These are phyloP conservation scores for Didymella glomerata DNA, from an alignment of 2,329 filamentous ascomycete genomes.

Conservation along the genomic window DNA sequence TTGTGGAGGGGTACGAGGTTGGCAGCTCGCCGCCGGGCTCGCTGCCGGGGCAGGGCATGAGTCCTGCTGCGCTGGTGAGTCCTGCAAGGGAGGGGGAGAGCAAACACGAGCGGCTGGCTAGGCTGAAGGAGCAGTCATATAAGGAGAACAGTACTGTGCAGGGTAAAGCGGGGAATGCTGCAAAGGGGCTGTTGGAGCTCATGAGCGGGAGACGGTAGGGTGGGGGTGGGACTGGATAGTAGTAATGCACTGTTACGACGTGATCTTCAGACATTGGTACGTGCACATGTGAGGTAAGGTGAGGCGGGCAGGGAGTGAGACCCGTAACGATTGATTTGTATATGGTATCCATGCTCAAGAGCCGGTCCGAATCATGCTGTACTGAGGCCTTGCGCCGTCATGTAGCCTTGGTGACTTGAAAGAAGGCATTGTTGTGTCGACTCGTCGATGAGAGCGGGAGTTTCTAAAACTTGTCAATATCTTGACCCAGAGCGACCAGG, in stretches of 20 bases:
- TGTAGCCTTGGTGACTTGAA: conserved; percentile 1
- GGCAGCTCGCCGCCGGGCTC: conserved; percentile 46
- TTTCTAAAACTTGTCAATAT: conserved; percentile 17
- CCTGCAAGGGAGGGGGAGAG: conserved; percentile 21
- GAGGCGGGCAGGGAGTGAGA: neutral
- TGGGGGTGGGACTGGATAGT: neutral
- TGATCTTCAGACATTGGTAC: neutral
- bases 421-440: conserved; percentile 5
- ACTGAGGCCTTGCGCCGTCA: conserved; percentile 10
- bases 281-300: conserved; percentile 4
- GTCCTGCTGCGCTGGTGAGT: conserved; percentile 10
- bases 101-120: conserved; percentile 35
- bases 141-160: conserved; percentile 53
- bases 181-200: conserved; percentile 62
- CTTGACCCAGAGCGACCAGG: neutral
- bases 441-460: neutral
- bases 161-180: conserved; percentile 58
- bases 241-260: conserved; percentile 18
- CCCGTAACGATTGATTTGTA: conserved; percentile 16
- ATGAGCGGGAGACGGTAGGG: conserved; percentile 40
- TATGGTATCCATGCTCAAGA: conserved; percentile 6
- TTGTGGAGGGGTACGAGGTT: conserved; percentile 40
- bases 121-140: conserved; percentile 40
- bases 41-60: conserved; percentile 29
- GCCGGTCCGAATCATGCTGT: neutral